A percentile compares a stretch with the other conserved stretches of the same genome.
Evolutionary conservation across 768 basidiomycete genomes (phyloP).

Genomic region (Mycena latifolia): DNA sequence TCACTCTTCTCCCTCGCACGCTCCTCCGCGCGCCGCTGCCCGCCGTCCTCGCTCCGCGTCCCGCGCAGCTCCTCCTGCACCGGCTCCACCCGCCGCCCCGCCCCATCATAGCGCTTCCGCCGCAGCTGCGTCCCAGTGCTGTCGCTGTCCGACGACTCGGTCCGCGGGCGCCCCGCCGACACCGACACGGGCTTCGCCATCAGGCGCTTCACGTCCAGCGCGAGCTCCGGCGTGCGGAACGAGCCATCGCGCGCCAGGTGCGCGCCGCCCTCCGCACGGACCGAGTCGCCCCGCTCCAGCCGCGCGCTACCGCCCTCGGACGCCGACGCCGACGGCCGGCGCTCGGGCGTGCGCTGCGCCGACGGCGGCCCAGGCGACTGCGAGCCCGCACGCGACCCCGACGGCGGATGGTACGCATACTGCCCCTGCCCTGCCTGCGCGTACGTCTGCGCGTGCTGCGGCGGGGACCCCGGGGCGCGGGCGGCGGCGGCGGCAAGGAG

Average conservation of each 20-base stretch:
- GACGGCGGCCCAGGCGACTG: slow-evolving; percentile 7
- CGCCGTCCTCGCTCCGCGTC: slow-evolving; percentile 15
- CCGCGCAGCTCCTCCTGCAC: slow-evolving; percentile 10
- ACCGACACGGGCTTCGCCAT: slow-evolving; percentile 30
- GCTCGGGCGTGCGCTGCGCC: slow-evolving; percentile 26
- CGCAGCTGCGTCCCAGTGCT: slow-evolving; percentile 2
- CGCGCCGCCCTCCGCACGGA: neutral
- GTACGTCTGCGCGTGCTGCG: slow-evolving; percentile 13
- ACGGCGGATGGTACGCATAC: neutral
- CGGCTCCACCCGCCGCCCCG: slow-evolving; percentile 21
- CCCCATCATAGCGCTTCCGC: slow-evolving; percentile 23
- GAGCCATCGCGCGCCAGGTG: slow-evolving; percentile 24
- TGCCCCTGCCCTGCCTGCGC: slow-evolving; percentile 3
- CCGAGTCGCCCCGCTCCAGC: too few species aligned
- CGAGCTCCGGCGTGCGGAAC: slow-evolving; percentile 31
- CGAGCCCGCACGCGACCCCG: neutral
- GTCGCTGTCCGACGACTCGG: slow-evolving; percentile 24
- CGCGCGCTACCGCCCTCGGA: too few species aligned
- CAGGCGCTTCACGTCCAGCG: slow-evolving; percentile 33
- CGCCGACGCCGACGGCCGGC: neutral
- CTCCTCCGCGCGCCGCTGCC: slow-evolving; percentile 27
- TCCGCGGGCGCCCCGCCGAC: neutral
- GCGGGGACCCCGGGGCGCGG: slow-evolving; percentile 30
- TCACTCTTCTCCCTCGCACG: slow-evolving; percentile 40
- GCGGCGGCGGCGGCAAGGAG: slow-evolving; percentile 27